A percentile compares a stretch with the other conserved stretches of the same genome.
These are phyloP conservation scores for Suillus paluster DNA, from an alignment of 768 basidiomycete genomes.

Conservation along the genomic window DNA sequence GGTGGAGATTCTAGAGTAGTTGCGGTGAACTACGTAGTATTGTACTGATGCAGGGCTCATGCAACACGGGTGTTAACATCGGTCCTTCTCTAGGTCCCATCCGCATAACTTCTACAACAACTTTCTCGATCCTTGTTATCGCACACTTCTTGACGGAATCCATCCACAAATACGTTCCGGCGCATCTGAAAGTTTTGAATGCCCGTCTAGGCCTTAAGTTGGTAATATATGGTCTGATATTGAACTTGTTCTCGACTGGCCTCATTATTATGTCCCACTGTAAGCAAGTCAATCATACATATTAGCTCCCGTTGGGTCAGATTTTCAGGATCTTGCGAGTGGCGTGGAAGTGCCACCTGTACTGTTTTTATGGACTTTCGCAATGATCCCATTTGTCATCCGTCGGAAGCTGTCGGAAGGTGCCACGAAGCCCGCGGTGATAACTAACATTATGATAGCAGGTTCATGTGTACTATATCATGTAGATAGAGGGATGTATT, in stretches of 20 bases:
- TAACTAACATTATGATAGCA: neutral
- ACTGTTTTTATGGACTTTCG: too few relatives aligned
- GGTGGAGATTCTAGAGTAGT: conserved; percentile 35
- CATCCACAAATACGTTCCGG: neutral
- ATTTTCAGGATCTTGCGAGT: too few relatives aligned
- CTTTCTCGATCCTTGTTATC: neutral
- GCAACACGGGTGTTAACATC: neutral
- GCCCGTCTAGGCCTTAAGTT: too few relatives aligned
- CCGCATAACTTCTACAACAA: neutral
- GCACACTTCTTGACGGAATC: neutral
- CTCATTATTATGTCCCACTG: too few relatives aligned
- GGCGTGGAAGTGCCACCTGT: too few relatives aligned
- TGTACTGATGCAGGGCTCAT: neutral
- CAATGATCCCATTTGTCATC: too few relatives aligned
- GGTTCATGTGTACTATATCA: neutral
- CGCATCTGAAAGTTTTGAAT: neutral
- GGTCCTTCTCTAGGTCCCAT: neutral
- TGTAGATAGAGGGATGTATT: neutral
- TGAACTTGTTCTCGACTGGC: neutral
- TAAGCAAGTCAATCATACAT: too few relatives aligned
- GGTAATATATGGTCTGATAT: too few relatives aligned
- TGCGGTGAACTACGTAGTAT: neutral
- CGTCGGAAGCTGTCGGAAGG: too few relatives aligned
- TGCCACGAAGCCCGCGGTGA: neutral
- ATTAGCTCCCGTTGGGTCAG: too few relatives aligned